Conservation (phyloP, 2,329 filamentous ascomycete genomes). For the Orbilia blumenaviensis region DNA sequence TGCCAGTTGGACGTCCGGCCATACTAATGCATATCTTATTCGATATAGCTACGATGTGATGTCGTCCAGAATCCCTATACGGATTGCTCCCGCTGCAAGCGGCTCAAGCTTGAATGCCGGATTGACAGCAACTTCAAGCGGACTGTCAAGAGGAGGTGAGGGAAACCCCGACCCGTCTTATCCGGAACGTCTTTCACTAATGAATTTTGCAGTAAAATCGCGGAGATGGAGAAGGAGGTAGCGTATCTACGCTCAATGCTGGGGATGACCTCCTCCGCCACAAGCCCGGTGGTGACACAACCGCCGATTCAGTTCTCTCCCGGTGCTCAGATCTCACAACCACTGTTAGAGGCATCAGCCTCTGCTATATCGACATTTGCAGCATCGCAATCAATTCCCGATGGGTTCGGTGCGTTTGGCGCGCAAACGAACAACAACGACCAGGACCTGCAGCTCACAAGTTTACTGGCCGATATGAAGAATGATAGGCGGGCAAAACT, state of each 20-base stretch:
- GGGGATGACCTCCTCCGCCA: conserved; percentile 66
- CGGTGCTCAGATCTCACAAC: conserved; percentile 46
- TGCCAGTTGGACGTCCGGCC: conserved; percentile 2
- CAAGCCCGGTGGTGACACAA: conserved; percentile 67
- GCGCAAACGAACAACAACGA: conserved; percentile 32
- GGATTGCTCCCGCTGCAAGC: conserved; percentile 78
- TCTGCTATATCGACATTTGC: conserved; percentile 51
- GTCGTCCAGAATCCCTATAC: conserved; percentile 82
- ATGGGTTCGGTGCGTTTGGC: conserved; percentile 31
- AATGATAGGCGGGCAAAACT: conserved; percentile 52
- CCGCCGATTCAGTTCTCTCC: conserved; percentile 55
- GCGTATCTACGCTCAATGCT: conserved; percentile 67
- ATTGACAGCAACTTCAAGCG: conserved; percentile 90
- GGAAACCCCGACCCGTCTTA: background rate
- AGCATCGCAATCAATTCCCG: conserved; percentile 22
- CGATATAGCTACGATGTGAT: conserved; percentile 77
- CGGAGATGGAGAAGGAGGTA: conserved; percentile 86
- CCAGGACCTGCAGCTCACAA: conserved; percentile 42
- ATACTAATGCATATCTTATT: background rate
- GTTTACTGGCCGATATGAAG: conserved; percentile 44
- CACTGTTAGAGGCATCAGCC: conserved; percentile 46
- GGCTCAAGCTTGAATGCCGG: conserved; percentile 82
- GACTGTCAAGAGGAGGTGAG: conserved; percentile 73
- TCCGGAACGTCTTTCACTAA: background rate
- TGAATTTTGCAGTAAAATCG: conserved; percentile 71